phyloP scores from a whole-genome alignment of 2,329 filamentous ascomycete species.

The Knufia petricola region DNA sequence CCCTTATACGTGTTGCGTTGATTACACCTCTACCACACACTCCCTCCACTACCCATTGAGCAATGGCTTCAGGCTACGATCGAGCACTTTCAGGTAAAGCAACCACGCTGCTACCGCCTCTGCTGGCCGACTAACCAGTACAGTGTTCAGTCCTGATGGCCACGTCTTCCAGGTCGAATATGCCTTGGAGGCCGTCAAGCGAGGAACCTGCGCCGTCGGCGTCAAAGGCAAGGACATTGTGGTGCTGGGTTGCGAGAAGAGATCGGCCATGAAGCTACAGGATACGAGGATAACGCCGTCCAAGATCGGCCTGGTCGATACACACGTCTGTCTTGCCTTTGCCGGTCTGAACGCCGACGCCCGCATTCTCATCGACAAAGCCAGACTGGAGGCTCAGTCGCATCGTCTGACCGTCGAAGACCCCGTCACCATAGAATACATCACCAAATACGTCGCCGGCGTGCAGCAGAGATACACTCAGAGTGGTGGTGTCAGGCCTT shows the following conservation, averaged over 20 bases:
- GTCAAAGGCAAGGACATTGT: conserved; percentile 94
- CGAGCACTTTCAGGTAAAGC: conserved; percentile 83
- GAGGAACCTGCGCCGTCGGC: conserved; percentile 96
- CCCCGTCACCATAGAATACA: conserved; percentile 96
- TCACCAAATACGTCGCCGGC: conserved; percentile 95
- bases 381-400: conserved; percentile 90
- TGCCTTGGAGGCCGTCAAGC: conserved; percentile 94
- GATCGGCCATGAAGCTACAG: conserved; percentile 98
- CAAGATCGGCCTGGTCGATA: conserved; percentile 94
- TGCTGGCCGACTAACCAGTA: background rate
- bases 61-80: conserved; percentile 93
- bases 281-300: conserved; percentile 98
- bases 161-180: conserved; percentile 99
- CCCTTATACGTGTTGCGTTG: too few species aligned
- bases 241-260: conserved; percentile 95
- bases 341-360: conserved; percentile 96
- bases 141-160: conserved; percentile 78
- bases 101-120: conserved; percentile 27
- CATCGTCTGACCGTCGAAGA: conserved; percentile 96
- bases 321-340: conserved; percentile 93
- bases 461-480: conserved; percentile 99
- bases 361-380: conserved; percentile 96
- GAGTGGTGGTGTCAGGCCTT: conserved; percentile 95
- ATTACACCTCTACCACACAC: background rate
- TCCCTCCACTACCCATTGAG: conserved; percentile 12